Base-by-base conservation (phyloP, 768 basidiomycete genomes). In the Paxillus involutus region DNA sequence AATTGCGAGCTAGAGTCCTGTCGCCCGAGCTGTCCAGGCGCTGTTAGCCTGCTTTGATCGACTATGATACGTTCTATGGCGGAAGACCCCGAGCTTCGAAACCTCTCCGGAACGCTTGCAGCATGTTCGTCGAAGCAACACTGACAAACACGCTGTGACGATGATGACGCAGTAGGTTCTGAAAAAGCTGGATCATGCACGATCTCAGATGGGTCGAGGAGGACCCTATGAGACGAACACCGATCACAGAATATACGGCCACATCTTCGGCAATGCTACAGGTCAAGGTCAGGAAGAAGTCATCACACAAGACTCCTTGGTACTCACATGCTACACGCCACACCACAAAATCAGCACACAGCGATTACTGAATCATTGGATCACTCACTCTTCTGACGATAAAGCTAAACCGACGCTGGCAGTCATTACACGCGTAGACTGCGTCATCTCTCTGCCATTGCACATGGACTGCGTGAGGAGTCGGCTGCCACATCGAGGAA, bases 361-460 rank as follows among this genome's bases (percentile, higher is more conserved):
- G 51, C 48, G 32, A 52, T 51, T 41, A 48, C 39, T 46, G 60
- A 44, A 53, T 42, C 45, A 59, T 50, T 12, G 51, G 26, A 56
- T 44, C 39, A 82, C 89, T 57, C 66, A 92, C 91, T 73, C 91
- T 82, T 59, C 94, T 86, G 51, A 78, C 75, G 45, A 94, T 74
- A 65, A 96, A 91, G 50, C 76, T 83, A 65, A 96, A 96, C 26
- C 85, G 78, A 32, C 90, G 80, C 51, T 79, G 79, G 66, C 94
- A 96, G 44, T 85, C 82, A 36, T 89, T 80, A 65, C 94, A 96
- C 50, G 83, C 78, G 5, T 70, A 66, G 8, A 86, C 89, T 9
- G 74, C 68, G 26, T 91, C 86, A 61, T 96, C 94, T 52, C 85
- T 78, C 62, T 95, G 91, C 94, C 94, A 96, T 47, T 81, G 86